Percentiles rank a stretch among this genome's conserved stretches.
Conservation (phyloP, 345 rosid genomes). For the Populus pruinosa region DNA sequence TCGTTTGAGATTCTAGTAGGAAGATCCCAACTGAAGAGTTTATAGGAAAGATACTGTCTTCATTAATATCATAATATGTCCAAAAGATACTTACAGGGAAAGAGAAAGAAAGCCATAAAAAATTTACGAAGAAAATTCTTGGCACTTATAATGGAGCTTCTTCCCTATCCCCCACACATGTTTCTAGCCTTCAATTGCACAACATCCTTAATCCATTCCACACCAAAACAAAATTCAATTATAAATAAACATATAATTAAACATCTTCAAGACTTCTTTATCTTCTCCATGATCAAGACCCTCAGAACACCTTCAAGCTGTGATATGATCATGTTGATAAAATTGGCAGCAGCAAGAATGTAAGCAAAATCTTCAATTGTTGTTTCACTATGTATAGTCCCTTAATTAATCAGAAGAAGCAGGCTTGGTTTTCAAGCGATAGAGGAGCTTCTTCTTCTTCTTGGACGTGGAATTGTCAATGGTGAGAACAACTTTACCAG, state of each 20-base stretch:
- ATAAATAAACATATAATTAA: neutral
- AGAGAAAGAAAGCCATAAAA: neutral
- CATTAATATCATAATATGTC: neutral
- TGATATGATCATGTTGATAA: neutral
- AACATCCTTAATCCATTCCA: neutral
- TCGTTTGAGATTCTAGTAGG: no score
- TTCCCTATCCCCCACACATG: no score
- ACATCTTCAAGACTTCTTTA: neutral
- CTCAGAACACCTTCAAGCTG: neutral
- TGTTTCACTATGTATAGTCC: neutral
- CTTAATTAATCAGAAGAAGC: neutral
- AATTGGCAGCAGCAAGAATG: neutral
- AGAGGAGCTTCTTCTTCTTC: conserved; percentile 35
- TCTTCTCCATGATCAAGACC: neutral
- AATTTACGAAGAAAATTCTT: neutral
- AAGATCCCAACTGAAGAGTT: no score
- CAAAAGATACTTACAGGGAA: neutral
- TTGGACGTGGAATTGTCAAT: conserved; percentile 22
- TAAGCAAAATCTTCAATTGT: neutral
- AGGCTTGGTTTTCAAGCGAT: conserved; percentile 22
- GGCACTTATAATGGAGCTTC: no score
- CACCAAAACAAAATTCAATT: neutral
- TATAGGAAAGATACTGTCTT: no score
- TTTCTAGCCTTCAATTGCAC: no score
- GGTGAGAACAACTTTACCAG: conserved; percentile 30